Conservation (phyloP, 257 asterid species). For the Nicotiana knightiana region DNA sequence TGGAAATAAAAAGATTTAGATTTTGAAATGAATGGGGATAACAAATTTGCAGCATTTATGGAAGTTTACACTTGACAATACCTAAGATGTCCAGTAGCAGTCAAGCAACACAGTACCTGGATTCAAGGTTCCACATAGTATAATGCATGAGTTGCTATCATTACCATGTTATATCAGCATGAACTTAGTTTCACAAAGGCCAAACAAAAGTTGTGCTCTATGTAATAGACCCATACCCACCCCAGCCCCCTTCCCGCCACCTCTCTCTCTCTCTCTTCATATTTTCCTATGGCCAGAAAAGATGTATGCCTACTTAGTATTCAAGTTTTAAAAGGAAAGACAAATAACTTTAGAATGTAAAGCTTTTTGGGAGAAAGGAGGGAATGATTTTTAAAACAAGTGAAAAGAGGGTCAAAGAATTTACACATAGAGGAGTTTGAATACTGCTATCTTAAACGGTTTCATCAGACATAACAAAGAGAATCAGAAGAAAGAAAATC, state of each 20-base stretch:
- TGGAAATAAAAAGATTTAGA: background rate
- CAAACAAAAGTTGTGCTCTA: background rate
- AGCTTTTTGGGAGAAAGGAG: background rate
- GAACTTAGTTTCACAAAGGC: background rate
- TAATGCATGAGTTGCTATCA: background rate
- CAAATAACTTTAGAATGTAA: background rate
- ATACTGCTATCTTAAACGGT: background rate
- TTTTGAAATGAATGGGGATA: background rate
- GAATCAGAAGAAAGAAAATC: background rate
- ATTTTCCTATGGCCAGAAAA: background rate
- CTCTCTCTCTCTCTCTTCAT: background rate
- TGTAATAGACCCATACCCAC: background rate
- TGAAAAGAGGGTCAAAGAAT: background rate
- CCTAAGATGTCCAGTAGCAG: background rate
- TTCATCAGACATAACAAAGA: background rate
- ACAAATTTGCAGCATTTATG: background rate
- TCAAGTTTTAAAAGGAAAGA: background rate
- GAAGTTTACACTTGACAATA: background rate
- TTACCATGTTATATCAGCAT: constrained; percentile 3
- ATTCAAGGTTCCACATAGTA: background rate
- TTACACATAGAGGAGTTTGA: background rate
- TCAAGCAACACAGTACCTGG: constrained; percentile 5
- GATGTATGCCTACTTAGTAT: background rate
- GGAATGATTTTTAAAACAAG: background rate
- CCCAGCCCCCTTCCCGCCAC: too few relatives aligned